phyloP scores from a whole-genome alignment of 805 yeast genomes.

The Candida pseudoglaebosa region DNA sequence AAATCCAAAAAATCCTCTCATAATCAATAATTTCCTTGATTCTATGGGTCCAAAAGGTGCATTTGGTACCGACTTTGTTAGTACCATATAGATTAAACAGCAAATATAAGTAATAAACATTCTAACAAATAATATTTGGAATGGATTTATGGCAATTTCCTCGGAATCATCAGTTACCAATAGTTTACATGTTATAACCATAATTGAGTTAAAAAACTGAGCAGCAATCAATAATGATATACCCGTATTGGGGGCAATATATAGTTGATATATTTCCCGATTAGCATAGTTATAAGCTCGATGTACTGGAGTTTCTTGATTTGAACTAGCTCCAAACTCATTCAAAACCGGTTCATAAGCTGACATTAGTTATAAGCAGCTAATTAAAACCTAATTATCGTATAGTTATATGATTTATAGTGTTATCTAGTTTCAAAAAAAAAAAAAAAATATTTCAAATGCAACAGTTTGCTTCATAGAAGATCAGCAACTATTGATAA shows the following conservation, averaged over 20 bases:
- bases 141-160: constrained; percentile 62
- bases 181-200: constrained; percentile 75
- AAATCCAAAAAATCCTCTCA: constrained; percentile 71
- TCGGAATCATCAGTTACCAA: constrained; percentile 62
- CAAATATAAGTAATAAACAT: constrained; percentile 68
- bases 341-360: neutral
- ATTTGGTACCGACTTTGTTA: constrained; percentile 46
- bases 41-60: constrained; percentile 70
- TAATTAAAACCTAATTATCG: no score
- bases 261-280: constrained; percentile 2
- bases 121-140: constrained; percentile 73
- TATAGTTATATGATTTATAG: no score
- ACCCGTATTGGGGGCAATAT: constrained; percentile 45
- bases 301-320: neutral
- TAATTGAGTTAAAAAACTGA: constrained; percentile 71
- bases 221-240: constrained; percentile 53
- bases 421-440: no score
- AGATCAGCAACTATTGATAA: no score
- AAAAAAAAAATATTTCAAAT: no score
- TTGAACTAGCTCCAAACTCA: neutral
- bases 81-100: constrained; percentile 53
- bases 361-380: neutral
- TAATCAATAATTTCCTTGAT: constrained; percentile 47
- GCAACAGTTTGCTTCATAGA: no score
- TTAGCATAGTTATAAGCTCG: neutral